These are phyloP conservation scores for Microbotryomycetes sp. DNA, from an alignment of 1,284 basidiomycete species.

Conservation along the genomic window DNA sequence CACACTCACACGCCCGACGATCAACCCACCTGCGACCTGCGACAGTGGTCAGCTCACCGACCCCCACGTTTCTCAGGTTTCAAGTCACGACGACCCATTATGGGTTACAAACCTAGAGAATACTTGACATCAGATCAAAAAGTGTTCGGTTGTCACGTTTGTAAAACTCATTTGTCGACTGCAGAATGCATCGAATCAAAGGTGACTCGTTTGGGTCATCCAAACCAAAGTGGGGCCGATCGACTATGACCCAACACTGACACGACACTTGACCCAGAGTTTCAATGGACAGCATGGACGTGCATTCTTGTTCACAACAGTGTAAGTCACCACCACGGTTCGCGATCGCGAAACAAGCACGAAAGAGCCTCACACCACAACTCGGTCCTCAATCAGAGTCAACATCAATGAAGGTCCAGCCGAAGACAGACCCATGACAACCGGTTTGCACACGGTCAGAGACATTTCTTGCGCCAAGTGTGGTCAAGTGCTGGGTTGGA, in stretches of 20 bases:
- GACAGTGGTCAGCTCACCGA: too few relatives aligned
- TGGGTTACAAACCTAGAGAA: slow-evolving; percentile 33
- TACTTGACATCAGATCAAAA: slow-evolving; percentile 31
- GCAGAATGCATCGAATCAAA: slow-evolving; percentile 86
- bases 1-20: too few relatives aligned
- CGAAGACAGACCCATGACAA: slow-evolving; percentile 90
- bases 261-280: slow-evolving; percentile 27
- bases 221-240: neutral
- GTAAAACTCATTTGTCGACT: slow-evolving; percentile 88
- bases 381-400: slow-evolving; percentile 59
- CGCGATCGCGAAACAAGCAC: neutral
- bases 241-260: neutral
- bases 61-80: too few relatives aligned
- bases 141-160: slow-evolving; percentile 83
- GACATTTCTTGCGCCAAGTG: slow-evolving; percentile 87
- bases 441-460: slow-evolving; percentile 89
- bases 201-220: slow-evolving; percentile 40
- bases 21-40: too few relatives aligned
- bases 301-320: slow-evolving; percentile 85
- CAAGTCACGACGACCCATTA: slow-evolving; percentile 6
- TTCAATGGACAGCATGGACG: slow-evolving; percentile 79
- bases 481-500: slow-evolving; percentile 81
- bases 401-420: slow-evolving; percentile 82
- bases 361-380: neutral
- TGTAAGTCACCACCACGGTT: slow-evolving; percentile 41